phyloP scores from a whole-genome alignment of 352 stramenopile genomes.

The Phytophthora aleatoria region DNA sequence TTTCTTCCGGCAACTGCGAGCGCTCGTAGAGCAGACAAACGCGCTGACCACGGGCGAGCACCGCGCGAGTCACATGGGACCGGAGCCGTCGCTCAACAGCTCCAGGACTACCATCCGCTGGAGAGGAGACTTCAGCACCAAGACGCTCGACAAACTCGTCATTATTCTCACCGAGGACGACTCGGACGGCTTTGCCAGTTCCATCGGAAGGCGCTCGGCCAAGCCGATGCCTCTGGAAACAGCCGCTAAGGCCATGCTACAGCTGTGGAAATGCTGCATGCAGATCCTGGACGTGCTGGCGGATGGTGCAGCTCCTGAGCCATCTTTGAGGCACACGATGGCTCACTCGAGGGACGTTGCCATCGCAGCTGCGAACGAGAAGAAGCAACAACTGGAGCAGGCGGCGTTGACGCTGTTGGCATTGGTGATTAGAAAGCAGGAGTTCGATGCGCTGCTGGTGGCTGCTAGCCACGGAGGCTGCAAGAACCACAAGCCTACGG shows the following conservation, averaged over 20 bases:
- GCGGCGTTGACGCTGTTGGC: slow-evolving; percentile 41
- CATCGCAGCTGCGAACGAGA: slow-evolving; percentile 24
- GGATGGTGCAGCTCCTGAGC: slow-evolving; percentile 30
- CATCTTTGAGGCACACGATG: slow-evolving; percentile 36
- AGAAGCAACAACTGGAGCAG: slow-evolving; percentile 42
- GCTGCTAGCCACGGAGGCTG: slow-evolving; percentile 55
- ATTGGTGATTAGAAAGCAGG: slow-evolving; percentile 50
- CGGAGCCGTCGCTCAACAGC: slow-evolving; percentile 14
- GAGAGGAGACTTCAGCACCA: slow-evolving; percentile 34
- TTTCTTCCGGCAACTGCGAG: slow-evolving; percentile 43
- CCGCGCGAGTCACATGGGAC: slow-evolving; percentile 25
- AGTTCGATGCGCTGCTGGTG: slow-evolving; percentile 67
- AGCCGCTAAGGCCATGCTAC: slow-evolving; percentile 48
- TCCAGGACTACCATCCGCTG: slow-evolving; percentile 21
- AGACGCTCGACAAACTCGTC: slow-evolving; percentile 42
- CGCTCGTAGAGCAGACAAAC: slow-evolving; percentile 35
- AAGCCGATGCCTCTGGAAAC: slow-evolving; percentile 41
- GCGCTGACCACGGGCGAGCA: slow-evolving; percentile 25
- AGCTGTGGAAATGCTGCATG: slow-evolving; percentile 64
- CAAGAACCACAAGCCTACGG: slow-evolving; percentile 45
- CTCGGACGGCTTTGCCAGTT: slow-evolving; percentile 29
- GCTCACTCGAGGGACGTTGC: slow-evolving; percentile 28
- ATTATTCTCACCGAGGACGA: slow-evolving; percentile 45
- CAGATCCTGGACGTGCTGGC: slow-evolving; percentile 49
- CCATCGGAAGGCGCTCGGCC: slow-evolving; percentile 35